Conservation (phyloP, 331 rosid genomes). For the Telfairia occidentalis region DNA sequence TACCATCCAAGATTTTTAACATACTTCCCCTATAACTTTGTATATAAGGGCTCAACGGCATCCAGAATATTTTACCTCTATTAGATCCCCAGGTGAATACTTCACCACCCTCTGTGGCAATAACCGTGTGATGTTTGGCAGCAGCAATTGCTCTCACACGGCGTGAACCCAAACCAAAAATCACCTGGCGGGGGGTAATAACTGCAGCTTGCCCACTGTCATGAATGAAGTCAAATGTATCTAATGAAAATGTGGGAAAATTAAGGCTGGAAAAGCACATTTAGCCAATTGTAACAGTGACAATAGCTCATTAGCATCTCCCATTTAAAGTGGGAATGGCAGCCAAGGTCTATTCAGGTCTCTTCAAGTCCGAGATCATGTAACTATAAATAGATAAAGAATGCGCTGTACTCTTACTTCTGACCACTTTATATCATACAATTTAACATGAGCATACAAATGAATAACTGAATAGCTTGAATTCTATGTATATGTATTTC, state of each 20-base stretch:
- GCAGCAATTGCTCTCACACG: conserved; percentile 81
- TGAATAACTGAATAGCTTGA: not conserved
- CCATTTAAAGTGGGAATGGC: not conserved
- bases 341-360: not conserved
- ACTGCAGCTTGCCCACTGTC: conserved; percentile 99
- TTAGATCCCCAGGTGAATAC: conserved; percentile 99
- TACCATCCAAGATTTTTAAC: not conserved
- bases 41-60: not conserved
- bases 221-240: conserved; percentile 29
- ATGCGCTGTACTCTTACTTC: not conserved
- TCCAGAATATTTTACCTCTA: conserved; percentile 53
- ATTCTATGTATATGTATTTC: not conserved
- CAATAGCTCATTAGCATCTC: not conserved
- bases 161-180: conserved; percentile 71
- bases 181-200: conserved; percentile 94
- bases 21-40: not conserved
- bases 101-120: conserved; percentile 90
- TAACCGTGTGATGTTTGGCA: conserved; percentile 92
- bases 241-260: conserved; percentile 10
- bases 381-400: not conserved
- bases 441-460: not conserved
- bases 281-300: conserved; percentile 3
- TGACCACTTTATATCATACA: not conserved
- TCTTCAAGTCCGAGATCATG: not conserved
- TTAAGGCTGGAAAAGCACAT: not conserved